These are phyloP conservation scores for Colletotrichum eremochloae DNA, from an alignment of 2,329 filamentous ascomycete genomes.

Conservation along the genomic window DNA sequence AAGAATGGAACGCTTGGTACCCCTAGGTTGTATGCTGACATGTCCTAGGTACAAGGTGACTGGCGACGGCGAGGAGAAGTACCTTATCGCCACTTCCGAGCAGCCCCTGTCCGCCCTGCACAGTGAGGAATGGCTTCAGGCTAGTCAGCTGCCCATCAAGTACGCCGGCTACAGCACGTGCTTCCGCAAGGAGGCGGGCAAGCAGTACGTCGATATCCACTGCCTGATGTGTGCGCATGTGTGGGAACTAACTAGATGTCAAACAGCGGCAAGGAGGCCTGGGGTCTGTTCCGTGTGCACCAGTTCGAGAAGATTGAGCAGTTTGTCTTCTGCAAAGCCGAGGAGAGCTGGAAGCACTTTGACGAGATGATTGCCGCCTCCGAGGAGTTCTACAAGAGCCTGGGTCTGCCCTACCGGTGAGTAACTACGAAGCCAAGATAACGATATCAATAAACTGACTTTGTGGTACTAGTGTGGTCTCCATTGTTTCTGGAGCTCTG, in stretches of 20 bases:
- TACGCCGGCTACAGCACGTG: conserved; percentile 94
- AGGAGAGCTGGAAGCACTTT: conserved; percentile 93
- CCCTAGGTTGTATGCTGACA: neutral
- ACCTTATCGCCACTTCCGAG: conserved; percentile 79
- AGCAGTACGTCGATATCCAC: conserved; percentile 66
- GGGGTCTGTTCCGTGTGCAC: conserved; percentile 98
- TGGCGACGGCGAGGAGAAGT: conserved; percentile 90
- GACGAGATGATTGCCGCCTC: conserved; percentile 92
- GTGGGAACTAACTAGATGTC: conserved; percentile 35
- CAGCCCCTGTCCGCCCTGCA: conserved; percentile 95
- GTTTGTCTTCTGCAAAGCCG: conserved; percentile 84
- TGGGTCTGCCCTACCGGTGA: conserved; percentile 85
- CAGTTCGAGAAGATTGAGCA: conserved; percentile 97
- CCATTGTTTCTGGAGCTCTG: conserved; percentile 95
- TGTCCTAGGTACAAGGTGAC: conserved; percentile 83
- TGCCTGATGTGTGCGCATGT: neutral
- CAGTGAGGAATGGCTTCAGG: conserved; percentile 91
- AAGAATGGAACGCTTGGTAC: neutral
- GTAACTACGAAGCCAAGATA: neutral
- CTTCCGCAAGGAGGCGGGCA: conserved; percentile 95
- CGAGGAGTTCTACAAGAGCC: conserved; percentile 94
- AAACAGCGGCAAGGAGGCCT: conserved; percentile 80
- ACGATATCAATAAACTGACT: neutral
- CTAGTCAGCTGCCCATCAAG: conserved; percentile 89
- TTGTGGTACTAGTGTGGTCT: conserved; percentile 69